Base-by-base conservation (phyloP, 441 rosid genomes). In the Pelargonium myrrhifolium region DNA sequence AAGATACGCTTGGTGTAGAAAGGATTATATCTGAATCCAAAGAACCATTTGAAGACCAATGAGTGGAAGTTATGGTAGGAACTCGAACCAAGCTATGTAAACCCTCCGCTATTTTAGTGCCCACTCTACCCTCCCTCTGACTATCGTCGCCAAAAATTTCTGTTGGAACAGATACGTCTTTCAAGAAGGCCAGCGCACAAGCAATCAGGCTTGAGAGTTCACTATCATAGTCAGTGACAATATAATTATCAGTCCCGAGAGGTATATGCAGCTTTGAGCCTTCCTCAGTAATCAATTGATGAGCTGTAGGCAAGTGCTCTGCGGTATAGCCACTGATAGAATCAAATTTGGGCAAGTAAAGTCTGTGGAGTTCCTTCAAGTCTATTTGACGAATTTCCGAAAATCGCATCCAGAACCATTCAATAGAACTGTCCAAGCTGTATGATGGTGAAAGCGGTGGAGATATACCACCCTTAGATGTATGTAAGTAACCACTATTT, bases 121-220 rank as follows among this genome's bases (percentile, higher is more conserved):
- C 65, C 9, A 11, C 24, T 68, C 64, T 66, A 60, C 69, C 74
- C 9, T 81, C 86, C 73, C 49, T 79, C 65, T 58, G 56, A 11
- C 74, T 67, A 68, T 78, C 84, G 14, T 75, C 84, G 58, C 74
- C 45, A 21, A 61, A 40, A 68, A 60, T 59, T 37, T 73, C 84
- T 66, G 79, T 20, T 62, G 76, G 65, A 35, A 75, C 61, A 64
- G 84, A 68, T 26, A 45, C 45, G 66, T 81, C 82, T 76, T 84
- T 80, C 77, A 86, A 62, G 74, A 82, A 77, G 42, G 90, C 84
- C 78, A 94, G 75, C 14, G 97, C 96, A 59, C 98, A 94, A 70
- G 98, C 93, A 71, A 94, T 94, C 68, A 92, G 68, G 75, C 98
- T 94, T 7, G 99, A 92, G 71, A 92, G 82, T 78, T 94, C 99